A percentile compares a stretch with the other conserved stretches of the same genome.
Evolutionary conservation across 192 early-diverging fungal genomes (phyloP).

Genomic region (Podochytrium sp.): DNA sequence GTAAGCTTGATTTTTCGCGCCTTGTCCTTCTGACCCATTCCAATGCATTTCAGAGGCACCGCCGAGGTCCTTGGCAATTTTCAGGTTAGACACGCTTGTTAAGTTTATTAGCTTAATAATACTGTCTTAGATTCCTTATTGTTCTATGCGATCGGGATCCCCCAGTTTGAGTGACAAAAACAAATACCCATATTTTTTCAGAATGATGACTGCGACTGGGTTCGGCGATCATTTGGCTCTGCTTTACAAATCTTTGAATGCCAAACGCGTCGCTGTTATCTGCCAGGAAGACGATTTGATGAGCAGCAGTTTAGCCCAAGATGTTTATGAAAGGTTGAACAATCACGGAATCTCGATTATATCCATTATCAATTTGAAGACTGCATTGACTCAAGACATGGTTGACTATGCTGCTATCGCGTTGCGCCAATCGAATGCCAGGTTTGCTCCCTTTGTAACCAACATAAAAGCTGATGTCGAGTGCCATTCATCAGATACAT

Average conservation of each 20-base stretch:
- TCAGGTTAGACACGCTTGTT: neutral
- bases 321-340: too few relatives aligned
- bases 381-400: neutral
- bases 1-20: too few relatives aligned
- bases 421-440: too few relatives aligned
- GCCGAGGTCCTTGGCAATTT: neutral
- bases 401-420: neutral
- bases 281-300: neutral
- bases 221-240: neutral
- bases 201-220: neutral
- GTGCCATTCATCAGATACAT: too few relatives aligned
- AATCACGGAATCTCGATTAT: too few relatives aligned
- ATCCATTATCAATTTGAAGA: neutral
- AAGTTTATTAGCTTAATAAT: too few relatives aligned
- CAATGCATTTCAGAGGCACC: neutral
- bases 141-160: neutral
- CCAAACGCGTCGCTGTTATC: neutral
- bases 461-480: too few relatives aligned
- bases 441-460: too few relatives aligned
- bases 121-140: neutral
- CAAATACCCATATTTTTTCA: neutral
- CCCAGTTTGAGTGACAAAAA: neutral
- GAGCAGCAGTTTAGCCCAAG: neutral
- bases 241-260: neutral
- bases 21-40: neutral